Evolutionary conservation across 306 rosid genomes (phyloP).

Genomic region (Cucurbita argyrosperma): DNA sequence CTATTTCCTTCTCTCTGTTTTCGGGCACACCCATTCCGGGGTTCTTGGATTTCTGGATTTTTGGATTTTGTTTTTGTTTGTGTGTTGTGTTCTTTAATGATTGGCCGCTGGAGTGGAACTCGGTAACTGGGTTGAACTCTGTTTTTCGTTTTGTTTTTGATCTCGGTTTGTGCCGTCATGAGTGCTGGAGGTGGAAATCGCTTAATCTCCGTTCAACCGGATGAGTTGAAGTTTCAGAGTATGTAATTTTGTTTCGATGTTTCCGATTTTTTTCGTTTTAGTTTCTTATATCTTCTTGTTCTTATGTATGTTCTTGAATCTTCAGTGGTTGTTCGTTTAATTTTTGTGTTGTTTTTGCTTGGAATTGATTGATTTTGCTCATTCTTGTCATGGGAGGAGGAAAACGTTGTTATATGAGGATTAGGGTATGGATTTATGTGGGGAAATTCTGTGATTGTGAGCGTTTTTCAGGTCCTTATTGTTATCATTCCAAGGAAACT

Average conservation of each 20-base stretch:
- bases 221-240: slow-evolving; percentile 77
- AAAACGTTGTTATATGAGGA: neutral
- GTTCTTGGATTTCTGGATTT: neutral
- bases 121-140: neutral
- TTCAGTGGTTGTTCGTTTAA: neutral
- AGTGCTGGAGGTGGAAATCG: slow-evolving; percentile 25
- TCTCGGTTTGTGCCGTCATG: slow-evolving; percentile 33
- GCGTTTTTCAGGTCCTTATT: neutral
- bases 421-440: neutral
- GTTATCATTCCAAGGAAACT: neutral
- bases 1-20: neutral
- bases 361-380: neutral
- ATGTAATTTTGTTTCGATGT: neutral
- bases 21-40: neutral
- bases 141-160: neutral
- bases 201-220: slow-evolving; percentile 50
- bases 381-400: neutral
- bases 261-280: neutral
- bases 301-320: neutral
- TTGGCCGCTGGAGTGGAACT: slow-evolving; percentile 1
- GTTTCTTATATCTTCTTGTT: neutral
- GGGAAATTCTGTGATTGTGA: neutral
- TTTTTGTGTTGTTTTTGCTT: neutral
- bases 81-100: neutral
- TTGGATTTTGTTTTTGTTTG: neutral